phyloP scores from a whole-genome alignment of 495 filamentous ascomycete genomes.

The Penicillium lividum region DNA sequence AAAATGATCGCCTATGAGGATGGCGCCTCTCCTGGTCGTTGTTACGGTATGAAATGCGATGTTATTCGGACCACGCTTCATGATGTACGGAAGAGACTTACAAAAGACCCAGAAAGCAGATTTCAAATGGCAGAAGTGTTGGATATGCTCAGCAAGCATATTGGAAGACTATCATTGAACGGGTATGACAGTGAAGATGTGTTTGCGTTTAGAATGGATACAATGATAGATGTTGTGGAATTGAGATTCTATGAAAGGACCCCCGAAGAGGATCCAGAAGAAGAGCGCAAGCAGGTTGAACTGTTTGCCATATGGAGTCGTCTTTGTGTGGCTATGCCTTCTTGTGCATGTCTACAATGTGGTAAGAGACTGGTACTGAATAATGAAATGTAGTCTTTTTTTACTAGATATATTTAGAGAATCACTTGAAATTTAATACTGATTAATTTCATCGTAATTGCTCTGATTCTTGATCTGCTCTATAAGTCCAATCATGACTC shows the following conservation, averaged over 20 bases:
- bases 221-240: neutral
- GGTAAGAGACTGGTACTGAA: neutral
- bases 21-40: neutral
- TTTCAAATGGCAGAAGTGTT: neutral
- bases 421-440: too few species aligned
- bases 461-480: too few species aligned
- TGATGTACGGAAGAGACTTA: neutral
- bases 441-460: too few species aligned
- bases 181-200: neutral
- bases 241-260: neutral
- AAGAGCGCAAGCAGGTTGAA: neutral
- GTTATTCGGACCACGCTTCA: neutral
- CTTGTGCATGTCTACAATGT: neutral
- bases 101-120: neutral
- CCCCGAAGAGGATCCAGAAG: neutral
- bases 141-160: neutral
- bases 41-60: constrained; percentile 1
- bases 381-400: neutral
- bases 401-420: neutral
- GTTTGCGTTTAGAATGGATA: constrained; percentile 2
- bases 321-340: neutral
- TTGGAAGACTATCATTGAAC: neutral
- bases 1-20: neutral
- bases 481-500: too few species aligned
- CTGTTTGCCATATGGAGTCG: neutral